phyloP scores from a whole-genome alignment of 352 stramenopile genomes.

The Phytophthora hibernalis region DNA sequence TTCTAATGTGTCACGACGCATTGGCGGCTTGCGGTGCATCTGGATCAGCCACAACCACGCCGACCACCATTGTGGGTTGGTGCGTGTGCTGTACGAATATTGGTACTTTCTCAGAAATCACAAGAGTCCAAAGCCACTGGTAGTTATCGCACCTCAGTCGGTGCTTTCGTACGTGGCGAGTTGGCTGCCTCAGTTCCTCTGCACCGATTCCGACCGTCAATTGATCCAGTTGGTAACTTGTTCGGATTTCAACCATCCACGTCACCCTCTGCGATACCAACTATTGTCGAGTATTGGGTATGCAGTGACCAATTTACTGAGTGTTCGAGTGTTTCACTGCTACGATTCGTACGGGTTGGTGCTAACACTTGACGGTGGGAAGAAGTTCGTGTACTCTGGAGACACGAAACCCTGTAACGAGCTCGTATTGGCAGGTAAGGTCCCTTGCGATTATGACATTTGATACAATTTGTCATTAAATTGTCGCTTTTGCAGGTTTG shows the following conservation, averaged over 20 bases:
- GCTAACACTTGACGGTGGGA: conserved; percentile 49
- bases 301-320: conserved; percentile 48
- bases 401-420: conserved; percentile 92
- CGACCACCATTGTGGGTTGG: conserved; percentile 96
- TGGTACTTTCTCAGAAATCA: conserved; percentile 34
- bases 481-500: conserved; percentile 33
- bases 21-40: conserved; percentile 84
- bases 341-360: conserved; percentile 83
- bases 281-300: conserved; percentile 45
- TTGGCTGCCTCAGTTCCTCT: conserved; percentile 45
- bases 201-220: conserved; percentile 1
- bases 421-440: conserved; percentile 49
- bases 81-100: conserved; percentile 89
- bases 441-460: no score
- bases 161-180: conserved; percentile 66
- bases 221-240: conserved; percentile 57
- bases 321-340: conserved; percentile 84
- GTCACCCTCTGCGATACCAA: conserved; percentile 27
- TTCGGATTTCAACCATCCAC: conserved; percentile 57
- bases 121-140: conserved; percentile 14
- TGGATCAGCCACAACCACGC: conserved; percentile 98
- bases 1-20: conserved; percentile 40
- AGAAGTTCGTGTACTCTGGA: conserved; percentile 91
- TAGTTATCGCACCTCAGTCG: conserved; percentile 61
- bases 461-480: no score